Conservation (phyloP, 106 monocot species). For the Hemerocallis citrina region DNA sequence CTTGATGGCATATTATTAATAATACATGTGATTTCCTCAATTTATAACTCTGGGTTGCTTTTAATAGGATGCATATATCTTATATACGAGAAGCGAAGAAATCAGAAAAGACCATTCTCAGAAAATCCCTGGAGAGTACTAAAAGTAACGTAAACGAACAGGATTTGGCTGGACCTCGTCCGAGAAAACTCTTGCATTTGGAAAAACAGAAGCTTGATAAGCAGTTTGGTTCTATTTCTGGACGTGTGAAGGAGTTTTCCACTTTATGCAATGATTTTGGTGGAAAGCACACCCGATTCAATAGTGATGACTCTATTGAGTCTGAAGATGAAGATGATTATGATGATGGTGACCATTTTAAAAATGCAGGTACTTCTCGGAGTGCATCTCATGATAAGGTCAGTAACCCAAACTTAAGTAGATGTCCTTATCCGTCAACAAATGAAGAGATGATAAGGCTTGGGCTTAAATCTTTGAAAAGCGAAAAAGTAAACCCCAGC, state of each 20-base stretch:
- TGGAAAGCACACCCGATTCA: slow-evolving; percentile 57
- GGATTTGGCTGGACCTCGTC: slow-evolving; percentile 7
- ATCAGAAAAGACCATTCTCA: slow-evolving; percentile 32
- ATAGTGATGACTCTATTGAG: slow-evolving; percentile 20
- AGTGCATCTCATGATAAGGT: slow-evolving; percentile 17
- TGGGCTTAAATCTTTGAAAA: slow-evolving; percentile 38
- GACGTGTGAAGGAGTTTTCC: slow-evolving; percentile 53
- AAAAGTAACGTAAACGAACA: slow-evolving; percentile 5
- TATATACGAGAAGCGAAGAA: slow-evolving; percentile 41
- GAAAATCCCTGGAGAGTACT: slow-evolving; percentile 5
- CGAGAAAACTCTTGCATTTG: background rate
- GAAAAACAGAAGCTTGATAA: slow-evolving; percentile 54
- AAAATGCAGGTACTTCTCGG: slow-evolving; percentile 1
- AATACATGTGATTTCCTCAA: background rate
- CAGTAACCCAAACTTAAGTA: slow-evolving; percentile 34
- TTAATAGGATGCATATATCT: slow-evolving; percentile 42
- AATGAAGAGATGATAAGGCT: slow-evolving; percentile 80
- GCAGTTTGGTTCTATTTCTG: slow-evolving; percentile 49
- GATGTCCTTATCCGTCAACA: slow-evolving; percentile 93
- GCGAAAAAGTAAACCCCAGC: slow-evolving; percentile 3
- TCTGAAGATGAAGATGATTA: slow-evolving; percentile 22
- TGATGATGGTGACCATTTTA: slow-evolving; percentile 1
- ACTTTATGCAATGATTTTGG: slow-evolving; percentile 25
- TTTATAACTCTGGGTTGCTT: background rate
- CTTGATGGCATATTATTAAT: no score